Evolutionary conservation across 2,329 filamentous ascomycete species (phyloP).

Genomic region (Trichophyton schoenleinii): DNA sequence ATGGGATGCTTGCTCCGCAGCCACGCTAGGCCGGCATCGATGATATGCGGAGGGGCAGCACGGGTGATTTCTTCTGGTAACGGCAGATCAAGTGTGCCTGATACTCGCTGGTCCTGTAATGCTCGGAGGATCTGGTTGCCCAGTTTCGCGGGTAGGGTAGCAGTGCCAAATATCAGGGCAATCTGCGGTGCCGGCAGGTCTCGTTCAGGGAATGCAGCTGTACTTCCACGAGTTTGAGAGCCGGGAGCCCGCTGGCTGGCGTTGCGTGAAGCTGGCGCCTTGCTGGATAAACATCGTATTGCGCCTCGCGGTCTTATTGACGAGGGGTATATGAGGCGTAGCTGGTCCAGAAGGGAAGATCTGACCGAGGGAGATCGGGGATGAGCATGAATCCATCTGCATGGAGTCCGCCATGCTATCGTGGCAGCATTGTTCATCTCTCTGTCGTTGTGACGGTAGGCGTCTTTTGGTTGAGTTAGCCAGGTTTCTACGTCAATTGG

Average conservation of each 20-base stretch:
- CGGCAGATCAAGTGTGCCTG: conserved; percentile 35
- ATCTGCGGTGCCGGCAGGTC: conserved; percentile 19
- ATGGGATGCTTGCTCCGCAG: conserved; percentile 32
- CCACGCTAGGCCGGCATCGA: conserved; percentile 30
- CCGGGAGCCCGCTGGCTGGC: background rate
- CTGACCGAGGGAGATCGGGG: background rate
- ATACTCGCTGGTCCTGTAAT: conserved; percentile 32
- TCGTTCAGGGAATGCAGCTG: conserved; percentile 19
- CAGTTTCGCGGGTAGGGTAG: conserved; percentile 19
- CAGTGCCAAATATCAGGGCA: conserved; percentile 23
- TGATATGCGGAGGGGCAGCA: conserved; percentile 21
- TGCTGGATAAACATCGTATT: background rate
- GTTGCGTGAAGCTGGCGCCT: background rate
- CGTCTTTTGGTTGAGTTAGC: too few species aligned
- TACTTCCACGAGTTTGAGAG: conserved; percentile 16
- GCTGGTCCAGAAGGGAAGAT: background rate
- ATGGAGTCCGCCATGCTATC: conserved; percentile 31
- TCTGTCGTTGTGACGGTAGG: background rate
- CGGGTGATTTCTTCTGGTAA: conserved; percentile 29
- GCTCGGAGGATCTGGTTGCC: conserved; percentile 29
- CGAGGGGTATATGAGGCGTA: background rate
- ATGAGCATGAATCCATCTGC: conserved; percentile 11
- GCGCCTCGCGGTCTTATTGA: background rate
- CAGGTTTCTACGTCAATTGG: too few species aligned
- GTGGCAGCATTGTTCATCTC: conserved; percentile 33